Percentiles rank a stretch among this genome's conserved stretches.
These are phyloP conservation scores for Clavariopsis aquatica DNA, from an alignment of 495 filamentous ascomycete species.

Conservation along the genomic window DNA sequence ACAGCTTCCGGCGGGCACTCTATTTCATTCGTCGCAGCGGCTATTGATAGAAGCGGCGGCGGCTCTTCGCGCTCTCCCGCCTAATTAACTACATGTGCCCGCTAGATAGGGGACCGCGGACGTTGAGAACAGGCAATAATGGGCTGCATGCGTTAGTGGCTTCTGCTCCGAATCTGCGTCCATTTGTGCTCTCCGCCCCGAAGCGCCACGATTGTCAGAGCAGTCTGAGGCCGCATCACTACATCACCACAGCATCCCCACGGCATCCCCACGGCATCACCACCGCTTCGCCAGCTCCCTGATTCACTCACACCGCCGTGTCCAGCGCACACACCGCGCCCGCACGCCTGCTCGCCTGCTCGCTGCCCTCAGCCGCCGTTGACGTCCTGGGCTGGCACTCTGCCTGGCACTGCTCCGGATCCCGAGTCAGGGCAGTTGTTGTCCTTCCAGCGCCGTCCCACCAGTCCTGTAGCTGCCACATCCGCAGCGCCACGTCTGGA, in stretches of 20 bases:
- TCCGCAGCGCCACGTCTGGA: conserved; percentile 17
- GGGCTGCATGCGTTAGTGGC: conserved; percentile 8
- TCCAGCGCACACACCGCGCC: not conserved
- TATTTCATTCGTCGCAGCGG: conserved; percentile 1
- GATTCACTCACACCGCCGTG: not conserved
- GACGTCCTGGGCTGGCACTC: not conserved
- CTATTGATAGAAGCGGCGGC: conserved; percentile 4
- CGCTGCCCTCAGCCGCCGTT: not conserved
- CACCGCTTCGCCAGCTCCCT: not conserved
- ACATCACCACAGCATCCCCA: too few relatives aligned
- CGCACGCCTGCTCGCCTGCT: not conserved
- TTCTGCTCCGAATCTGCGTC: not conserved
- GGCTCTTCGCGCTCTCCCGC: not conserved
- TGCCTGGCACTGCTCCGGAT: not conserved
- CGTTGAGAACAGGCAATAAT: not conserved
- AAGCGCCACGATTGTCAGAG: conserved; percentile 20
- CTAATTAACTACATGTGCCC: not conserved
- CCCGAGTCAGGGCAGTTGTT: conserved; percentile 13
- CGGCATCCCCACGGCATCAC: too few relatives aligned
- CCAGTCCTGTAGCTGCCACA: not conserved
- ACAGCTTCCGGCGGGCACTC: not conserved
- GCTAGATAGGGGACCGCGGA: conserved; percentile 6
- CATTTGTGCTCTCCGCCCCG: conserved; percentile 14
- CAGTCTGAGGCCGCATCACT: not conserved
- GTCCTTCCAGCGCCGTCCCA: not conserved